These are phyloP conservation scores for Dactylonectria estremocensis DNA, from an alignment of 2,329 filamentous ascomycete genomes.

Conservation along the genomic window DNA sequence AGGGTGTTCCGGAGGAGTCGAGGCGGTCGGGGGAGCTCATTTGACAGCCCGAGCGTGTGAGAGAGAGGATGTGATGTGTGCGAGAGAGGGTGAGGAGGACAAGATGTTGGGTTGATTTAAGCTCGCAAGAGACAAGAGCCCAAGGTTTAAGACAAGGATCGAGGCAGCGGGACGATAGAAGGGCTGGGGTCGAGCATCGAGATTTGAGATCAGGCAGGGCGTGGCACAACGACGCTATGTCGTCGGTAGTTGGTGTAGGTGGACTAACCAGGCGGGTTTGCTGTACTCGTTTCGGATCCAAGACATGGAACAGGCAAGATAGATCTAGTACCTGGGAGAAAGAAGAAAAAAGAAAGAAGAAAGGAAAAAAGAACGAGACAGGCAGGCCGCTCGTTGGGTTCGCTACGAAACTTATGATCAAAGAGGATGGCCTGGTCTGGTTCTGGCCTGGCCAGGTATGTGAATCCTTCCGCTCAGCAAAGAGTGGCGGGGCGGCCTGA, in stretches of 20 bases:
- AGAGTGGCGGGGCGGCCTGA: slow-evolving; percentile 19
- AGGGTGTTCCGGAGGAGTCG: slow-evolving; percentile 41
- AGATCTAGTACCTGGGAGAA: too few species aligned
- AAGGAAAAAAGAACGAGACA: not conserved
- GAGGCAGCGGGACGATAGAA: slow-evolving; percentile 19
- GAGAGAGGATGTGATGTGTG: not conserved
- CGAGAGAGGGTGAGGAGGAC: too few species aligned
- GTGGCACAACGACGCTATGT: not conserved
- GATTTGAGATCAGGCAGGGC: slow-evolving; percentile 19
- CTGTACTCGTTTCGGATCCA: not conserved
- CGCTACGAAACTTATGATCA: not conserved
- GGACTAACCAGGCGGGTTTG: not conserved
- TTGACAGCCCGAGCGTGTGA: slow-evolving; percentile 1
- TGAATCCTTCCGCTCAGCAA: slow-evolving; percentile 10
- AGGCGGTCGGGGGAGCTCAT: slow-evolving; percentile 44
- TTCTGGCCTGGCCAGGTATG: not conserved
- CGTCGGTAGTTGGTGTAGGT: not conserved
- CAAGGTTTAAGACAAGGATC: slow-evolving; percentile 4
- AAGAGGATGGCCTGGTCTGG: not conserved
- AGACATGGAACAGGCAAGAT: not conserved
- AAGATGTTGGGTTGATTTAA: not conserved
- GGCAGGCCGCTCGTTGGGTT: not conserved
- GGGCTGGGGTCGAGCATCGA: slow-evolving; percentile 14
- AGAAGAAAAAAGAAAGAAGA: not conserved
- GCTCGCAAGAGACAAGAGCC: slow-evolving; percentile 5